Conservation (phyloP, 2,329 filamentous ascomycete species). For the Aspergillus sergii region DNA sequence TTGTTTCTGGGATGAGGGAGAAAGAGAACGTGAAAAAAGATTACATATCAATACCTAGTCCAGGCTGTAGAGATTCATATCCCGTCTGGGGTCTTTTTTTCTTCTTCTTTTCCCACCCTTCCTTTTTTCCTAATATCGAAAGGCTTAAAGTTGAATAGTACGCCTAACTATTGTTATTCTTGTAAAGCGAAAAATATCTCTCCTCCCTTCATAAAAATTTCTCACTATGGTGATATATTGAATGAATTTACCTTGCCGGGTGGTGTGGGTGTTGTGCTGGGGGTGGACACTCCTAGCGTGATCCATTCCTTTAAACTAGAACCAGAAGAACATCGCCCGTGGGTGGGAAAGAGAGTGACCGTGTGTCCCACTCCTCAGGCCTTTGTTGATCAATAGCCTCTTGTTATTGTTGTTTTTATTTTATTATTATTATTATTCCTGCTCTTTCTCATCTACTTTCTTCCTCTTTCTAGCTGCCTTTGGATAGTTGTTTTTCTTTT, state of each 20-base stretch:
- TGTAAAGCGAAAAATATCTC: background rate
- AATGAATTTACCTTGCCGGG: slow-evolving; percentile 4
- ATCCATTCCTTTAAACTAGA: slow-evolving; percentile 24
- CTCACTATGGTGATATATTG: background rate
- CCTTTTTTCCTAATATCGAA: background rate
- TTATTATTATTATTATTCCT: slow-evolving; percentile 18
- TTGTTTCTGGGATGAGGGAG: background rate
- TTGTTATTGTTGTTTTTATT: slow-evolving; percentile 18
- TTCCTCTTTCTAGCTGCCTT: slow-evolving; percentile 9
- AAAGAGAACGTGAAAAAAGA: background rate
- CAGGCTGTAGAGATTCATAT: background rate
- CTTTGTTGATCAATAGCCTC: slow-evolving; percentile 24
- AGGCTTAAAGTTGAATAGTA: background rate
- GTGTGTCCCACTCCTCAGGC: slow-evolving; percentile 20
- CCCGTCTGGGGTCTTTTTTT: background rate
- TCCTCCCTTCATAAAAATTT: background rate
- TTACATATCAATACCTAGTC: background rate
- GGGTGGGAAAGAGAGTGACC: slow-evolving; percentile 16
- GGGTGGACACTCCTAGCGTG: slow-evolving; percentile 21
- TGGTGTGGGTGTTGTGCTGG: slow-evolving; percentile 8
- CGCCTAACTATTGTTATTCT: background rate
- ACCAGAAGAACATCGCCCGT: slow-evolving; percentile 19
- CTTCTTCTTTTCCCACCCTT: background rate
- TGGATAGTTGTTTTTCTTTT: background rate
- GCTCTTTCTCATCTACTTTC: slow-evolving; percentile 14